Percentiles rank a stretch among this genome's conserved stretches.
These are phyloP conservation scores for Arthrobotrys iridis DNA, from an alignment of 2,329 filamentous ascomycete species.

Conservation along the genomic window DNA sequence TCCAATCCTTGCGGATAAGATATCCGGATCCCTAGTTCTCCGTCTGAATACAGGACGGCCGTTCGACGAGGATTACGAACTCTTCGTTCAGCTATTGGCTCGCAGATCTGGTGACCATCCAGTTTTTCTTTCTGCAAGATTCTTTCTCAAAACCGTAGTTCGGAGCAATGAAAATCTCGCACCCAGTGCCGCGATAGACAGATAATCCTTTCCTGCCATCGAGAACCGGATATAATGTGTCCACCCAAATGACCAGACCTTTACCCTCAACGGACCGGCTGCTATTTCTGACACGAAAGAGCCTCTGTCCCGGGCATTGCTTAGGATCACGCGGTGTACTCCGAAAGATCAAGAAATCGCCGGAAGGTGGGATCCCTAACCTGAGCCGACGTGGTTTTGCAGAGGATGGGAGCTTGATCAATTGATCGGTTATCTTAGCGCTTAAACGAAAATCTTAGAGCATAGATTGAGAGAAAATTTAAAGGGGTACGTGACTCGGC, in stretches of 20 bases:
- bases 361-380: conserved; percentile 80
- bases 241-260: conserved; percentile 4
- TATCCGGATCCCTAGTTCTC: conserved; percentile 78
- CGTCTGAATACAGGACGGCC: conserved; percentile 80
- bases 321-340: conserved; percentile 32
- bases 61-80: conserved; percentile 79
- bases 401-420: conserved; percentile 72
- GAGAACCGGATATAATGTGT: conserved; percentile 40
- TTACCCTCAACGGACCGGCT: neutral
- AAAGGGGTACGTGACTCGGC: conserved; percentile 77
- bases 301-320: conserved; percentile 6
- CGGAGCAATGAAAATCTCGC: conserved; percentile 77
- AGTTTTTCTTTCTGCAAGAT: conserved; percentile 78
- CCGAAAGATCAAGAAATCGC: conserved; percentile 60
- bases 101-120: conserved; percentile 69
- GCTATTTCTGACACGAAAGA: conserved; percentile 16
- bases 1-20: conserved; percentile 33
- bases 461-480: conserved; percentile 86
- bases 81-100: conserved; percentile 71
- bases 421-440: conserved; percentile 82
- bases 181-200: conserved; percentile 77
- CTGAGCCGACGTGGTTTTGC: conserved; percentile 78
- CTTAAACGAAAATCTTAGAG: conserved; percentile 84
- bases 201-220: conserved; percentile 76
- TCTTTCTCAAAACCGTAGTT: conserved; percentile 83